phyloP scores from a whole-genome alignment of 495 filamentous ascomycete genomes.

The Opeltia flavorubescens region DNA sequence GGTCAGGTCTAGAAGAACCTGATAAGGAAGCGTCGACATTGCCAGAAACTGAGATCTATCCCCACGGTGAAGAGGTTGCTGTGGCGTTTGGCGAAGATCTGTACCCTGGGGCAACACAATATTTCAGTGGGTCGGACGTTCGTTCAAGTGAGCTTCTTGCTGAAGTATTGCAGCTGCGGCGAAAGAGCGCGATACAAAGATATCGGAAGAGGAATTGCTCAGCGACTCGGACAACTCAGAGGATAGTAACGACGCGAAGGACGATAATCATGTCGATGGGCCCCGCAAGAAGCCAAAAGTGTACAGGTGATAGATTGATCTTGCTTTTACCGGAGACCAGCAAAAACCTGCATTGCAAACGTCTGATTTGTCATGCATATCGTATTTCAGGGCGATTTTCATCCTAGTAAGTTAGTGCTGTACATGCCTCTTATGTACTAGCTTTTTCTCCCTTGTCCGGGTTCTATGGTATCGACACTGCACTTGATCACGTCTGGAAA shows the following conservation, averaged over 20 bases:
- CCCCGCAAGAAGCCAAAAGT: neutral
- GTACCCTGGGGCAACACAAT: constrained; percentile 75
- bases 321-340: too few species aligned
- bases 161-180: neutral
- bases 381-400: too few species aligned
- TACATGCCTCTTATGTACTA: too few species aligned
- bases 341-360: too few species aligned
- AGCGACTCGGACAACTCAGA: neutral
- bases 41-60: constrained; percentile 57
- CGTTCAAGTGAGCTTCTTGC: neutral
- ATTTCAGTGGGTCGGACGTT: constrained; percentile 56
- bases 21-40: neutral
- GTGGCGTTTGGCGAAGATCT: constrained; percentile 70
- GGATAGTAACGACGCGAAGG: neutral
- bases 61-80: constrained; percentile 64
- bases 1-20: neutral
- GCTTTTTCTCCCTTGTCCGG: too few species aligned
- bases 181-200: neutral
- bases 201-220: neutral
- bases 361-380: too few species aligned
- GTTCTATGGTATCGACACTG: too few species aligned
- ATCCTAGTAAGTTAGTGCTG: too few species aligned
- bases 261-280: neutral
- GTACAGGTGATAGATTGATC: too few species aligned
- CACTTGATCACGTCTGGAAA: too few species aligned